Base-by-base conservation (phyloP, 257 asterid genomes). In the Penstemon newberryi region DNA sequence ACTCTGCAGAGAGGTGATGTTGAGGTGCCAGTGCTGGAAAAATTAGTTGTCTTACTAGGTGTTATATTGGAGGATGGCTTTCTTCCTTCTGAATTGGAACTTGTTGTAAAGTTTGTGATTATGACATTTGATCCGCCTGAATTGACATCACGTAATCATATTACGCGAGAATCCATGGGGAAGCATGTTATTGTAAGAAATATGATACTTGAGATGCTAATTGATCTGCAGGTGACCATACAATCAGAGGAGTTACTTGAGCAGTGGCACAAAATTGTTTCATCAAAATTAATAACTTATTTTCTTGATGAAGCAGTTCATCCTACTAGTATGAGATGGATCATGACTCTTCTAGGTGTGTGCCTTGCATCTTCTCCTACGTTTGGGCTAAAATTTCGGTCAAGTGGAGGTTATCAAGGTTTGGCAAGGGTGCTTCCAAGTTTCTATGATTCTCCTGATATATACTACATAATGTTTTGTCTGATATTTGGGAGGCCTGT, bases 241-340 rank as follows among this genome's bases (percentile, higher is more conserved):
- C 86, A 80, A 70, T 81, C 99, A 11, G 99, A 94, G 81, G 99
- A 94, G 80, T 64, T 91, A 75, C 97, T 91, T 75, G 99, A 94
- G 88, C 99, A 87, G 81, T 94, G 99, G 99, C 99, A 94, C 76
- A 94, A 91, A 85, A 84, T 84, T 58, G 99, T 94, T 62, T 94
- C 99, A 60, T 94, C 99, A 18, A 94, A 87, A 79, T 71, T 94
- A 67, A 81, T 94, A 49, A 89, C 96, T 51, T 91, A 78, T 86
- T 89, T 91, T 83, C 96, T 94, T 73, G 99, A 94, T 59, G 97
- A 94, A 82, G 89, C 96, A 56, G 98, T 94, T 78, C 99, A 94
- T 83, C 99, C 99, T 53, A 89, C 97, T 68, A 94, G 98, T 78
- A 94, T 91, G 99, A 86, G 97, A 83, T 94, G 99, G 99, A 83